Evolutionary conservation across 75 land plant genomes (phyloP).

Genomic region (Sequoiadendron giganteum): DNA sequence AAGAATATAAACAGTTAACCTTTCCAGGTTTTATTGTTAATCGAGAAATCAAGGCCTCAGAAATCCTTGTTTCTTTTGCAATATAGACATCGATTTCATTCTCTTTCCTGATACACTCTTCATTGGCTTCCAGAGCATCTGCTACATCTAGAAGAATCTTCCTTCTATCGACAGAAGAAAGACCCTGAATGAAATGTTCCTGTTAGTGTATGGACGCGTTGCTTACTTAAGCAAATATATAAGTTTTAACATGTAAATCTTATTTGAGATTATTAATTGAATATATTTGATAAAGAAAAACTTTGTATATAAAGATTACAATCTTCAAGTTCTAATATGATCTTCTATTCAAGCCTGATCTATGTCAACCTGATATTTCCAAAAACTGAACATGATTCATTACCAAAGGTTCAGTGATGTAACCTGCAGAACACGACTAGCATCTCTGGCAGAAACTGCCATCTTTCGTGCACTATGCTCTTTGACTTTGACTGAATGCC

Average conservation of each 20-base stretch:
- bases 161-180: constrained; percentile 69
- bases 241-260: not conserved
- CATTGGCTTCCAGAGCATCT: constrained; percentile 83
- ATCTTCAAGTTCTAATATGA: not conserved
- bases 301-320: not conserved
- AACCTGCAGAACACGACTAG: constrained; percentile 87
- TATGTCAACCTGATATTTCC: not conserved
- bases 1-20: constrained; percentile 28
- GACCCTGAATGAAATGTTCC: constrained; percentile 34
- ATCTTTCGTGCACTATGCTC: constrained; percentile 73
- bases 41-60: constrained; percentile 67
- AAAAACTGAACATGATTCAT: not conserved
- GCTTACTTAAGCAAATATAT: not conserved
- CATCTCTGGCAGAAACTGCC: constrained; percentile 93
- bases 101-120: constrained; percentile 55
- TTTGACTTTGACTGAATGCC: constrained; percentile 44
- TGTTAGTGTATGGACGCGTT: not conserved
- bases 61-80: constrained; percentile 71
- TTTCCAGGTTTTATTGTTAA: constrained; percentile 84
- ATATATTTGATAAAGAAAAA: not conserved
- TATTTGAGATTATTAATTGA: not conserved
- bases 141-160: constrained; percentile 73
- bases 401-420: not conserved
- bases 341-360: not conserved
- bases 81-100: constrained; percentile 81